Conservation (phyloP, 306 rosid species). For the Gillenia trifoliata region DNA sequence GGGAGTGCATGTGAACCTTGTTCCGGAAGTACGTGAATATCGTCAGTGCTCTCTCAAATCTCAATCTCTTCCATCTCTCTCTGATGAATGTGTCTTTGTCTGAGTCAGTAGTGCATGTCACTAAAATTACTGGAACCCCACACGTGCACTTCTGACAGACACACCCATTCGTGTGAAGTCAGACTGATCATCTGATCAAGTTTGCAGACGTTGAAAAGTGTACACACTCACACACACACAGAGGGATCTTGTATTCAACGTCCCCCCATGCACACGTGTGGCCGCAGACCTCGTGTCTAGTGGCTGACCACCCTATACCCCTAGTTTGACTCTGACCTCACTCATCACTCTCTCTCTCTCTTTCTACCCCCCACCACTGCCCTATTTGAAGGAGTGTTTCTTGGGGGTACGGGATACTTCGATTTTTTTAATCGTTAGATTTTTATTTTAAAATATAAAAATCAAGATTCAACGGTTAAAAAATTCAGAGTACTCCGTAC, state of each 20-base stretch:
- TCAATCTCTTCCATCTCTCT: background rate
- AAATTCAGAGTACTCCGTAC: too few relatives aligned
- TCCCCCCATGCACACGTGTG: constrained; percentile 30
- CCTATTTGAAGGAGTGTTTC: background rate
- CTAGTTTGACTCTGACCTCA: background rate
- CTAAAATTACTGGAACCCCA: background rate
- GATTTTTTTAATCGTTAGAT: too few relatives aligned
- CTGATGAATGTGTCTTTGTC: background rate
- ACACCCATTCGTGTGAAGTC: constrained; percentile 29
- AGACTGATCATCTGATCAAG: background rate
- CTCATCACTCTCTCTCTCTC: background rate
- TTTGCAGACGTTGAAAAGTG: constrained; percentile 17
- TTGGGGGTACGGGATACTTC: too few relatives aligned
- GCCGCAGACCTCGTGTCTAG: constrained; percentile 27
- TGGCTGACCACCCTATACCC: constrained; percentile 4
- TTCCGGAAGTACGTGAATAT: background rate
- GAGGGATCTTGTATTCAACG: background rate
- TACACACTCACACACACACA: background rate
- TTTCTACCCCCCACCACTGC: background rate
- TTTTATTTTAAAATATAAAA: too few relatives aligned
- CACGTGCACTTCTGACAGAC: constrained; percentile 32
- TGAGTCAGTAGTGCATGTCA: constrained; percentile 8
- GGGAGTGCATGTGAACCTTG: constrained; percentile 20
- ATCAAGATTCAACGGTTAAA: too few relatives aligned
- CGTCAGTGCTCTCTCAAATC: background rate